Base-by-base conservation (phyloP, 2,329 filamentous ascomycete species). In the Aspergillus aculeatinus region DNA sequence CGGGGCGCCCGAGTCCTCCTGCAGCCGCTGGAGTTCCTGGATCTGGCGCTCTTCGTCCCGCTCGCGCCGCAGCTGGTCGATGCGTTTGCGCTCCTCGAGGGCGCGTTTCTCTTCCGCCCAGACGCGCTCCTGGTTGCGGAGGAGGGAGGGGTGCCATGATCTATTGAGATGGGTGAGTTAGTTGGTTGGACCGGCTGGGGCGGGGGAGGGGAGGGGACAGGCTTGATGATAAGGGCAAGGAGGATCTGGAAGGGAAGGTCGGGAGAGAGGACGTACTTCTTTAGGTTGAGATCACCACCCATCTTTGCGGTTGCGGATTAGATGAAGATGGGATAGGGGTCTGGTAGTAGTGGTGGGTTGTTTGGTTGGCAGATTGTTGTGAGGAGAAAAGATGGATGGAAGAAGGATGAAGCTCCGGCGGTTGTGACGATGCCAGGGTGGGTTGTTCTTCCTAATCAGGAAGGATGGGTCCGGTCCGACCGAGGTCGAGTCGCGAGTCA, bases 251-350 rank as follows among this genome's bases (percentile, higher is more conserved):
- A 35, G 33, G 33, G 33, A 7, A 16, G 9, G 12, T 11, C 47
- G 5, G 29, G 16, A 27, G 6, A n/a, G 16, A 5, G 7, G 25
- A 60, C 70, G 63, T 61, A 90, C 79, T 92, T 92, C 80, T 97
- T 97, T 70, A 96, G 80, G 73, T 98, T 97, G 72, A 99, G 86
- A 83, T 98, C 93, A 74, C 92, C 92, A 81, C 93, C 93, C 90
- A 96, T 96, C 65, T 79, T 89, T 80, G 29, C 19, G 42, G 12
- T 31, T 50, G 44, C 14, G 42, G 2, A 19, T 16, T 29, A 10
- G 23, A n/a, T 35, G 33, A 35, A 35, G 33, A 35, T 35, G 12
- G 21, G 48, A 25, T 49, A 3, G 48, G 21, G 25, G 25, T 11
- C 23, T 33, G 58, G 19, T 54, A 58, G 21, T 25, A 23, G 39